Base-by-base conservation (phyloP, 495 filamentous ascomycete genomes). In the Neurospora sp. region DNA sequence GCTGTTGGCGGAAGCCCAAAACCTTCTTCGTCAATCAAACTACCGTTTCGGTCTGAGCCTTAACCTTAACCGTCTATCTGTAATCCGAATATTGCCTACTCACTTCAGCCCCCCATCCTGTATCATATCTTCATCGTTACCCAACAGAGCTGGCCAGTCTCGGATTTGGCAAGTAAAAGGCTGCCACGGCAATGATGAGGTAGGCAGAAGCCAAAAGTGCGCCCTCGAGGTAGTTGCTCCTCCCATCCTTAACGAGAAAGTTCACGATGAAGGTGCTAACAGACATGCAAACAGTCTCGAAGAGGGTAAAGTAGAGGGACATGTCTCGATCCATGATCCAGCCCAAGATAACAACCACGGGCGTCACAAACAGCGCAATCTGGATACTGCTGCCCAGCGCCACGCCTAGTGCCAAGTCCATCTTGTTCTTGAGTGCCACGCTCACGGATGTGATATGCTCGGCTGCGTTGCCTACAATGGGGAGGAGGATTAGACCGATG, bases 401-500 rank as follows among this genome's bases (percentile, higher is more conserved):
- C 35, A 95, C 91, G 75, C 91, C 93, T 73, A 96, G 93, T 1
- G 93, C 89, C 41, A 95, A 82, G 83, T 95, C 93, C 92, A 95
- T 94, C 82, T 96, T 96, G 82, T 95, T 94, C 84, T 94, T 94
- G 53, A 86, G 84, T 14, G 93, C 93, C 7, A 94, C 93, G 18
- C 87, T 92, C 69, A 96, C 92, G 6, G 92, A 92, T 0, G 93
- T 95, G 22, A 94, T 91, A 83, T 96, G 92, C 82, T 96, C 93
- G 8, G 93, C 93, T 1, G 93, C 93, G 74, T 96, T 96, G 71
- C 93, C 92, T 9, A 96, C 91, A 74, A 96, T 93, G n/a, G 93
- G 92, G 20, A 95, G 81, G 74, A 96, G 89, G 76, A 96, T 94
- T 5, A 96, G 84, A 71, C 93, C 93, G 72, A 96, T 91, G 77